Base-by-base conservation (phyloP, 169 alveolate species). In the Eimeria acervulina region DNA sequence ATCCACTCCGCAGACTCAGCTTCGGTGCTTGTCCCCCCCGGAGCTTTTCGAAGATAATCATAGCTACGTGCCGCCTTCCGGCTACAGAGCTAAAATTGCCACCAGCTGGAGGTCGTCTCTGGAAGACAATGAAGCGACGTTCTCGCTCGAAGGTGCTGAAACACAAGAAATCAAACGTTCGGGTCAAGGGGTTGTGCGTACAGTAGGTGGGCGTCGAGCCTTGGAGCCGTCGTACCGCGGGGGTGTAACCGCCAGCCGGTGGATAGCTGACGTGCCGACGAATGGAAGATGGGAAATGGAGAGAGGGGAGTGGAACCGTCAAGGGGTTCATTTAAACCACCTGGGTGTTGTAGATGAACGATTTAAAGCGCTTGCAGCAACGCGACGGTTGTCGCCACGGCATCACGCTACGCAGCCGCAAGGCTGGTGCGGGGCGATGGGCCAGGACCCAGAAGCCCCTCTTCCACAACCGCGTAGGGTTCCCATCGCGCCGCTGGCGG, bases 261-360 rank as follows among this genome's bases (percentile, higher is more conserved):
- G 93, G 93, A 85, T 85, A 36, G 78, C 81, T 36, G 93, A 85
- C 44, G 42, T 8, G 21, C 93, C 93, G 19, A 51, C 80, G 15
- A 70, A 85, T 81, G 93, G 93, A 52, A 40, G 68, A 61, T 85
- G 93, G 93, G 93, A 85, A 61, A 61, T 85, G n/a, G 93, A 85
- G 72, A 55, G 93, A 61, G 93, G 93, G 51, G 40, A 28, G 21
- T 85, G 93, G 93, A 85, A 52, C 26, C 93, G 93, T 19, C 93
- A 85, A 26, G 93, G 93, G 19, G 93, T 85, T 13, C 93, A 85
- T 47, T 28, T 59, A 15, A 85, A 85, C 93, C 93, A 85, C 33
- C 52, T 61, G 47, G 5, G 23, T 23, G 81, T 85, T 61, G 78
- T 40, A 61, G 93, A 85, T 38, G 93, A 85, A 26, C 40, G 81